Percentiles rank a stretch among this genome's conserved stretches.
Evolutionary conservation across 352 stramenopile species (phyloP).

Genomic region (Peronosclerospora sorghi): DNA sequence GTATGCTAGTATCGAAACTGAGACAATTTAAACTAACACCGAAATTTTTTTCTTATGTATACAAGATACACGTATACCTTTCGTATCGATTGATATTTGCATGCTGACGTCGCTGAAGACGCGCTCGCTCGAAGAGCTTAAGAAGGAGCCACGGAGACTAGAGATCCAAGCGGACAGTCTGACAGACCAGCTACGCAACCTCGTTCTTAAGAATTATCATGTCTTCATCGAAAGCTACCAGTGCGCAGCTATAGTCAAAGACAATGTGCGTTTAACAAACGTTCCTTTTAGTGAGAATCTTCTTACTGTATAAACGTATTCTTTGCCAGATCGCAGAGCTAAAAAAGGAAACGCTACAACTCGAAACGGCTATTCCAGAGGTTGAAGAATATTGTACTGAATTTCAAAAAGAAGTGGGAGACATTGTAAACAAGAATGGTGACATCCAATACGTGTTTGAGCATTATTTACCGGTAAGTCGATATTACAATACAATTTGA

Average conservation of each 20-base stretch:
- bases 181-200: constrained; percentile 56
- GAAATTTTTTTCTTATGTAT: too few species aligned
- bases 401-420: constrained; percentile 43
- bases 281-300: too few species aligned
- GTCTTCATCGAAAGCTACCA: constrained; percentile 88
- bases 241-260: constrained; percentile 69
- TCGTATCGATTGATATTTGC: too few species aligned
- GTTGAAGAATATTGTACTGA: constrained; percentile 40
- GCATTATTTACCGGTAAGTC: constrained; percentile 69
- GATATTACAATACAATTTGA: not conserved
- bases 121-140: constrained; percentile 70
- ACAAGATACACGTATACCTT: too few species aligned
- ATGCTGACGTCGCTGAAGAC: constrained; percentile 27
- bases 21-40: too few species aligned
- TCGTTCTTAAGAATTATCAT: constrained; percentile 85
- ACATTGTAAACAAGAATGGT: constrained; percentile 54
- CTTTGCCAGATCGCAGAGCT: constrained; percentile 41
- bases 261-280: constrained; percentile 32
- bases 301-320: too few species aligned
- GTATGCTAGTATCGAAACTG: too few species aligned
- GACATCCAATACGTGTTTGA: constrained; percentile 87
- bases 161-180: constrained; percentile 75
- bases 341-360: constrained; percentile 49
- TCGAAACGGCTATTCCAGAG: constrained; percentile 39
- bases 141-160: constrained; percentile 76